Evolutionary conservation across 2,329 filamentous ascomycete genomes (phyloP), one percentile per base, ranked within the genome.

Genomic region (Botryotinia globosa): DNA sequence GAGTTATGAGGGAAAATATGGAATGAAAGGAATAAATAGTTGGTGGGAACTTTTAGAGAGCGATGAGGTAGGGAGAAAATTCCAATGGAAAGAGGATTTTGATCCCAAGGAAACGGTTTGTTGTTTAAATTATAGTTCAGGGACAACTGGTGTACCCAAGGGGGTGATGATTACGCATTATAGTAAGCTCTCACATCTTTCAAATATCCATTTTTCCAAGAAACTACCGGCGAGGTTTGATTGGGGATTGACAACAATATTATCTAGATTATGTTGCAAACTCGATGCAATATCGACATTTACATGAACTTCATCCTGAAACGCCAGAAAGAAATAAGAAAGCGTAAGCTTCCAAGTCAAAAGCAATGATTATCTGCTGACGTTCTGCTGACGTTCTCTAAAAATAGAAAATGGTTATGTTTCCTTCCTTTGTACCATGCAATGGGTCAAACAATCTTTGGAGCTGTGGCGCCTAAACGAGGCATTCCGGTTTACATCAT

Each of bases 111-210:
- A 74, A 74, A 66, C 69, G 34, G 8, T 87, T 88, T 1, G 88
- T 91, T 76, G 90, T 89, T 86, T 97, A 5, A 63, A 79, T 73
- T 97, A 95, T 82, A 92, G 89, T 74, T 91, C 87, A 18, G 91
- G 93, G 2, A 97, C 94, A 0, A 97, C 94, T 0, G 93, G 94
- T 10, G 85, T 94, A 6, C 92, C 93, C 8, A 97, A 97, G 80
- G 94, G 93, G 18, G 93, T 96, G 29, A 74, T 71, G 61, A 51
- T 65, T 12, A 66, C 59, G 8, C 96, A 97, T 81, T 97, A 95
- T 82, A 92, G 89, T 75, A 62, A 39, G 68, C n/a, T 61, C 7
- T 45, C 1, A 9, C 8, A 25, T 32, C 1, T 44, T 7, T 20
- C 39, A 32, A 9, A 34, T 34, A 2, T 45, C 2, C 22, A n/a